These are phyloP conservation scores for Backusella westeae DNA, from an alignment of 192 early-diverging fungal species.

Conservation along the genomic window DNA sequence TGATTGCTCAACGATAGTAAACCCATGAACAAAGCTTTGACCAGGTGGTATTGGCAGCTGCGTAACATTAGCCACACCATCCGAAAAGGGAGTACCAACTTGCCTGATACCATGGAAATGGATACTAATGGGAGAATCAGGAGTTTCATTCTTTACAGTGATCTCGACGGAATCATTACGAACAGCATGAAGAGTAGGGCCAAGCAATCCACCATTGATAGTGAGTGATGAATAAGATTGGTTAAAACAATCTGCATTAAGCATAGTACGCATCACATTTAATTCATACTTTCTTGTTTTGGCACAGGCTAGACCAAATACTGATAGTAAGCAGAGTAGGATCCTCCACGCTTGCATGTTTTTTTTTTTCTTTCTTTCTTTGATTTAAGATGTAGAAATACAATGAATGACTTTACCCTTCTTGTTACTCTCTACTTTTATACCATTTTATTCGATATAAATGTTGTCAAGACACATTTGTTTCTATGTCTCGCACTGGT, in stretches of 20 bases:
- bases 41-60: slow-evolving; percentile 48
- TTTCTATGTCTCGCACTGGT: background rate
- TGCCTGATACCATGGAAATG: slow-evolving; percentile 53
- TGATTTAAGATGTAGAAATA: too few species aligned
- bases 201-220: slow-evolving; percentile 48
- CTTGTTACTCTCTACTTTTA: background rate
- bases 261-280: background rate
- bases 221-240: background rate
- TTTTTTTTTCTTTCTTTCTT: too few species aligned
- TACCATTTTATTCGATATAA: background rate
- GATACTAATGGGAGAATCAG: slow-evolving; percentile 40
- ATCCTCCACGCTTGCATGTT: background rate
- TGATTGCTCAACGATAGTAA: slow-evolving; percentile 32
- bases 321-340: background rate
- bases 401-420: background rate
- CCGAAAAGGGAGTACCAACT: slow-evolving; percentile 37
- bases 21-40: slow-evolving; percentile 38
- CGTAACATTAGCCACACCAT: slow-evolving; percentile 60
- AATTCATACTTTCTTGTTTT: background rate
- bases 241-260: slow-evolving; percentile 18
- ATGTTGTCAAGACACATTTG: background rate
- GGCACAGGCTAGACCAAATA: slow-evolving; percentile 1
- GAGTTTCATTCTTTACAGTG: slow-evolving; percentile 36
- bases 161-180: slow-evolving; percentile 46
- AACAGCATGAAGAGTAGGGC: slow-evolving; percentile 48